Base-by-base conservation (phyloP, 495 filamentous ascomycete genomes). In the Darksidea phi region DNA sequence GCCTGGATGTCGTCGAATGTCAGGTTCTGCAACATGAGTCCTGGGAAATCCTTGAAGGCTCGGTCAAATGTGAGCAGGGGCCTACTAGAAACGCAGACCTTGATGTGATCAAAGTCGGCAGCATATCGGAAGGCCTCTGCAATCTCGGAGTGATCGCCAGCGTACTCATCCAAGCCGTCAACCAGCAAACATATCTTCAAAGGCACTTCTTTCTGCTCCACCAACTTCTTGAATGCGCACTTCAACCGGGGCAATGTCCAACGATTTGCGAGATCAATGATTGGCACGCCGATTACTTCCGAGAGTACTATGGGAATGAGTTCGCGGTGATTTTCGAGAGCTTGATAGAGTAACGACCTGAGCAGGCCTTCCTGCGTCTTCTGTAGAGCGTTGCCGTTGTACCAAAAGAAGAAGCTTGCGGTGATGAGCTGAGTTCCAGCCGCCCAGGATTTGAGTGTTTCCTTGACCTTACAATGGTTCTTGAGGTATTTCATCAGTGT, bases 401-500 rank as follows among this genome's bases (percentile, higher is more conserved):
- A 45, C 49, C 50, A 62, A 56, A 62, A 62, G 51, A 47, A 62
- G 23, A 62, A 62, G 20, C 21, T 42, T 6, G 49, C 49, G 3
- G n/a, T 56, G 24, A 55, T 18, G 17, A 62, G 41, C 23, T 13
- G 51, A 24, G n/a, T 26, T 23, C 1, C 13, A 1, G 5, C 50
- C 11, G 59, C 56, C 49, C 51, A 65, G 4, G 2, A 10, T 1
- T 48, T 11, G 17, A 59, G 57, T 11, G 13, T 11, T 15, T 28
- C 23, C 36, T 49, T 24, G 3, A 48, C 43, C n/a, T 17, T 11
- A 12, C 11, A 20, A 41, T 60, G 12, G 0, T 49, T 12, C 10
- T 2, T n/a, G n/a, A 66, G 4, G 47, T 25, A 66, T 61, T 66
- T 66, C 63, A 66, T 66, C n/a, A 66, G 34, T 10, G 63, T 66